A percentile compares a stretch with the other conserved stretches of the same genome.
Evolutionary conservation across 2,329 filamentous ascomycete species (phyloP).

Genomic region (Coniosporium tulheliwenetii): DNA sequence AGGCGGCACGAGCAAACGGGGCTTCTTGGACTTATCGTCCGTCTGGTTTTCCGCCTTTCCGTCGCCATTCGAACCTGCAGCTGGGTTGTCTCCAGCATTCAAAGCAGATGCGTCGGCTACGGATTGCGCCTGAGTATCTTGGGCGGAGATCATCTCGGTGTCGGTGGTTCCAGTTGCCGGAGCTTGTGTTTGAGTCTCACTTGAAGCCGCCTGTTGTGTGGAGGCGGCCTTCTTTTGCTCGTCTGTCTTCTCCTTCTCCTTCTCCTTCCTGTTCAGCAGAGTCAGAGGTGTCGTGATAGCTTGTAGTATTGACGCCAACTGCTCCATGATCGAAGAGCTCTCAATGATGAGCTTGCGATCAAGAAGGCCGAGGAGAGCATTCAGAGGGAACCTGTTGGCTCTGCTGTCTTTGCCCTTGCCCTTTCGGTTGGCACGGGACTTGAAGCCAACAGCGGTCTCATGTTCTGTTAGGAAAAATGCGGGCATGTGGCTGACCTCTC

Average conservation of each 20-base stretch:
- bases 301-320: conserved; percentile 72
- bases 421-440: conserved; percentile 51
- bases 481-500: conserved; percentile 63
- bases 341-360: conserved; percentile 95
- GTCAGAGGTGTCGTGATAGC: conserved; percentile 78
- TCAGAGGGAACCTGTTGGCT: conserved; percentile 77
- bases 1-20: conserved; percentile 56
- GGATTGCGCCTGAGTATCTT: conserved; percentile 8
- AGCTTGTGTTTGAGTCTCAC: conserved; percentile 10
- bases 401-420: conserved; percentile 78
- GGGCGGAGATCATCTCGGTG: conserved; percentile 5
- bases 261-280: conserved; percentile 67
- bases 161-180: conserved; percentile 11
- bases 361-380: conserved; percentile 72
- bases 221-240: conserved; percentile 30
- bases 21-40: conserved; percentile 37
- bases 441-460: conserved; percentile 63
- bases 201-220: conserved; percentile 9
- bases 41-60: conserved; percentile 23
- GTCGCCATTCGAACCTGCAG: conserved; percentile 7
- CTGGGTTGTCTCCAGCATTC: conserved; percentile 11
- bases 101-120: conserved; percentile 3
- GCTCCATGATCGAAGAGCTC: conserved; percentile 92
- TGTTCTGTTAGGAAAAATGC: conserved; percentile 92
- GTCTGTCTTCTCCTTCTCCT: conserved; percentile 39